phyloP scores from a whole-genome alignment of 2,329 filamentous ascomycete species.

The Fusarium musae region DNA sequence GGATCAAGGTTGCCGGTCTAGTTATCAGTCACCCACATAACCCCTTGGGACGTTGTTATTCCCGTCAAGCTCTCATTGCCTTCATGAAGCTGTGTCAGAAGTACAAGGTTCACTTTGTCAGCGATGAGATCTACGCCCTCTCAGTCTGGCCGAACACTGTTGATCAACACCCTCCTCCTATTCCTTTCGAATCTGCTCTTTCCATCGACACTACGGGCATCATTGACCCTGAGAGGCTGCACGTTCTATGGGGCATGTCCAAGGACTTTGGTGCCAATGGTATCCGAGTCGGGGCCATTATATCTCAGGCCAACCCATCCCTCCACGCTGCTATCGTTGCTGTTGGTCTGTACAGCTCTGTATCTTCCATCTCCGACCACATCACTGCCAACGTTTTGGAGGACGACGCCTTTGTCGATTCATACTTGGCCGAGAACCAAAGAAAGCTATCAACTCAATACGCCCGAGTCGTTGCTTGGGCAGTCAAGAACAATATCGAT shows the following conservation, averaged over 20 bases:
- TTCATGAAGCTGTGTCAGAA: conserved; percentile 60
- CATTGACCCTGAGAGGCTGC: conserved; percentile 61
- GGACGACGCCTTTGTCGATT: conserved; percentile 55
- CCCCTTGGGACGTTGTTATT: conserved; percentile 61
- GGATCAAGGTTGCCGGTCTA: conserved; percentile 57
- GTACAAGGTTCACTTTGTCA: conserved; percentile 63
- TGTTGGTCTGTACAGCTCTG: conserved; percentile 55
- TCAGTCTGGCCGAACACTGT: conserved; percentile 59
- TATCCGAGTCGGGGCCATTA: conserved; percentile 61
- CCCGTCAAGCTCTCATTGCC: conserved; percentile 51
- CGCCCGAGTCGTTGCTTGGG: conserved; percentile 49
- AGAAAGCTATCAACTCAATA: conserved; percentile 54
- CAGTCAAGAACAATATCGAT: conserved; percentile 54
- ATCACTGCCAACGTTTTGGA: conserved; percentile 55
- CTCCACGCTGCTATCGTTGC: conserved; percentile 53
- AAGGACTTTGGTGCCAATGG: conserved; percentile 69
- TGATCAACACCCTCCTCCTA: conserved; percentile 39
- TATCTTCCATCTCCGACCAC: conserved; percentile 57
- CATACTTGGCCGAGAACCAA: conserved; percentile 58
- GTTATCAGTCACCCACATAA: conserved; percentile 64
- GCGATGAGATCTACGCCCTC: conserved; percentile 62
- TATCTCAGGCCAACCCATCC: conserved; percentile 57
- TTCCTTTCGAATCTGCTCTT: conserved; percentile 58
- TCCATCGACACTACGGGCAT: conserved; percentile 55
- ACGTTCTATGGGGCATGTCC: conserved; percentile 60